Evolutionary conservation across 176 grass and related monocot species (phyloP), one percentile per base, ranked within the genome.

Genomic region (Leersia perrieri): DNA sequence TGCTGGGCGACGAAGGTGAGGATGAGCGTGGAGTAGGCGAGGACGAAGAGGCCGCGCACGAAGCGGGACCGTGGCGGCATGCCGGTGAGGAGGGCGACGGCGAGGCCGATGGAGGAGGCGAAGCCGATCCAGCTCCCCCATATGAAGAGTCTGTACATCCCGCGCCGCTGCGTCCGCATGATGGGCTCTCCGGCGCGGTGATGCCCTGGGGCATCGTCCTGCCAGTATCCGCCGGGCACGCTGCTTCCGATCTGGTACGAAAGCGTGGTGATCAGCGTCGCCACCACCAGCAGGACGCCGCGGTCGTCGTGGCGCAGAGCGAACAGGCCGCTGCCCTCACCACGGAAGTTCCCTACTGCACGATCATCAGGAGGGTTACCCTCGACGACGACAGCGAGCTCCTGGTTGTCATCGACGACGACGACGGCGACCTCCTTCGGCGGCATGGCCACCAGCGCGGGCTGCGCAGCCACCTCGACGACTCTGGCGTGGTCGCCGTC

Each of bases 91-190:
- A 84, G 35, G 22, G 25, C 73, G 63, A 84, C 26, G 1, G 73
- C 61, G 63, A 77, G 63, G 16, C 77, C 45, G 73, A 85, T 85
- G 5, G 82, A 85, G 12, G 45, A 32, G 64, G 73, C 82, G 73
- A 84, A 84, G n/a, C 49, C 63, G 0, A 28, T 49, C 64, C 64
- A 84, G 72, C 82, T 84, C 61, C 33, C 82, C 34, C 33, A n/a
- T 73, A 84, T 84, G 73, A 77, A 84, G 30, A 84, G 82, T 72
- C 72, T 76, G 62, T 84, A 84, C 63, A 72, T 40, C 72, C 15
- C 5, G 61, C 63, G 40, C 42, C 76, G 72, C 82, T 76, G 68
- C 42, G 75, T 63, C 18, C 82, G 82, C 82, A 84, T 84, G 60
- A 84, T 84, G 8, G 82, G 82, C 40, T 84, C 72, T 10, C 82